These are phyloP conservation scores for Yarrowia yakushimensis DNA, from an alignment of 805 yeast genomes.

Conservation along the genomic window DNA sequence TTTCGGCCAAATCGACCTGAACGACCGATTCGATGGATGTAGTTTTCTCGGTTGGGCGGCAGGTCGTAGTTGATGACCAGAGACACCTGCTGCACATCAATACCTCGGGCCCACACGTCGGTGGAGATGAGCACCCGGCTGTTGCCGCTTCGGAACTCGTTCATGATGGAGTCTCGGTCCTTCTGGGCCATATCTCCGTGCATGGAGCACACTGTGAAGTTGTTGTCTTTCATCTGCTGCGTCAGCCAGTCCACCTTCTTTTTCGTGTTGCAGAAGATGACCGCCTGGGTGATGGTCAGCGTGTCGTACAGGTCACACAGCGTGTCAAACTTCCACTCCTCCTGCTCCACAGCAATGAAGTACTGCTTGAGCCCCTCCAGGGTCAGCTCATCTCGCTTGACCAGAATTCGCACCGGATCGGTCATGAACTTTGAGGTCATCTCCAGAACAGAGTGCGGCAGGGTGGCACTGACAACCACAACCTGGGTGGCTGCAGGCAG, in stretches of 20 bases:
- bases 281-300: constrained; percentile 93
- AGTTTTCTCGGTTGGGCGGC: constrained; percentile 86
- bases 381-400: constrained; percentile 92
- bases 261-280: constrained; percentile 95
- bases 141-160: constrained; percentile 90
- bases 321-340: constrained; percentile 92
- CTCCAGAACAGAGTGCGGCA: constrained; percentile 88
- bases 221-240: constrained; percentile 64
- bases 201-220: constrained; percentile 90
- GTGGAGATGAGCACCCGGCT: constrained; percentile 91
- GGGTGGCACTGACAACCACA: constrained; percentile 90
- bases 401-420: constrained; percentile 90
- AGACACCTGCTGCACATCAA: constrained; percentile 96
- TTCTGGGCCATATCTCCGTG: constrained; percentile 95
- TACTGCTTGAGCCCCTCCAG: constrained; percentile 94
- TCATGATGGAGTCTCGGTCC: constrained; percentile 93
- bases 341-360: constrained; percentile 85
- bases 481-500: constrained; percentile 90
- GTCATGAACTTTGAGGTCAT: constrained; percentile 91
- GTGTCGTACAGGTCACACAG: constrained; percentile 94
- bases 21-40: constrained; percentile 97
- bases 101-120: constrained; percentile 96
- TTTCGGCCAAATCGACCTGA: constrained; percentile 98
- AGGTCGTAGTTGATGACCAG: constrained; percentile 91
- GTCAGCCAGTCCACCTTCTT: constrained; percentile 89